phyloP scores from a whole-genome alignment of 371 early-diverging fungal species.

The Mortierella sp. region DNA sequence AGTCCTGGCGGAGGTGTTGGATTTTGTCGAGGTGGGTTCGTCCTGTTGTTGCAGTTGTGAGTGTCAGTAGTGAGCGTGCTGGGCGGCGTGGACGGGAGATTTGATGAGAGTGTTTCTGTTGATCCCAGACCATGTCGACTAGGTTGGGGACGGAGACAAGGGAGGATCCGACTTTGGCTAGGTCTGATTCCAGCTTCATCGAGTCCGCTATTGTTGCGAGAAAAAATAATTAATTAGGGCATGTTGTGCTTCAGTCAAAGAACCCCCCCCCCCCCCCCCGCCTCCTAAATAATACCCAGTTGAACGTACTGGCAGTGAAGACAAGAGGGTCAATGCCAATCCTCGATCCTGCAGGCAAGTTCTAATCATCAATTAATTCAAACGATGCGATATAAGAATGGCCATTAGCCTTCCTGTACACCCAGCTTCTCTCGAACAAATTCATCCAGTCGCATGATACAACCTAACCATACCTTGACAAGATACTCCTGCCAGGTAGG shows the following conservation, averaged over 20 bases:
- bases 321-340: slow-evolving; percentile 92
- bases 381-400: not conserved
- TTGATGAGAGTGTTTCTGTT: not conserved
- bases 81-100: slow-evolving; percentile 77
- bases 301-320: slow-evolving; percentile 75
- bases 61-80: slow-evolving; percentile 71
- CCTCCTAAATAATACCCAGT: not conserved
- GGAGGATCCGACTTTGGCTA: slow-evolving; percentile 65
- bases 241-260: not conserved
- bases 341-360: slow-evolving; percentile 73
- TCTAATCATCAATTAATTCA: slow-evolving; percentile 53
- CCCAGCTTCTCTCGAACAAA: not conserved
- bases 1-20: slow-evolving; percentile 67
- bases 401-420: not conserved
- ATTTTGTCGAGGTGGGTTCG: slow-evolving; percentile 70
- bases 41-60: slow-evolving; percentile 83
- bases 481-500: slow-evolving; percentile 93
- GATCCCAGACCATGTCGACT: slow-evolving; percentile 87
- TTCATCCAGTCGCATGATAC: not conserved
- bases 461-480: slow-evolving; percentile 61
- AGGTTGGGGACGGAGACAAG: slow-evolving; percentile 78
- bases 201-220: slow-evolving; percentile 67
- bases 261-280: too few relatives aligned
- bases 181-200: slow-evolving; percentile 64
- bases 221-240: not conserved